Percentiles rank a stretch among this genome's conserved stretches.
Conservation (phyloP, 2,329 filamentous ascomycete genomes). For the Dissoconium aciculare region DNA sequence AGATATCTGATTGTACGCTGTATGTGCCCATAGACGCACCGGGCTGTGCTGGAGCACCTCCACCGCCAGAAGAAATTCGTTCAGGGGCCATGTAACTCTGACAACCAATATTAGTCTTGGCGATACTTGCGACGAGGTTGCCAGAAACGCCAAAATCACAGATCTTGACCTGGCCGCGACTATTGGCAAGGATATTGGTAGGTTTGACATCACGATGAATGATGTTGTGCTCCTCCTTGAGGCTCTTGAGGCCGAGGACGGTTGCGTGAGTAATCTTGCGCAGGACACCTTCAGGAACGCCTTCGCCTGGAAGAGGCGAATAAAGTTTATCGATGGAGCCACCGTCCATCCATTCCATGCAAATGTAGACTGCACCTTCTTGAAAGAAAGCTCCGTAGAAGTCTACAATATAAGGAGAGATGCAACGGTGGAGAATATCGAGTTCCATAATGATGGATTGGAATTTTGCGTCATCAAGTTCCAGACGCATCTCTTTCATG, state of each 20-base stretch:
- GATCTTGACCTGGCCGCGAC: constrained; percentile 83
- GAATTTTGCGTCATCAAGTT: constrained; percentile 93
- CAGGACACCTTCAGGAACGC: constrained; percentile 75
- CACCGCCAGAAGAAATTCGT: constrained; percentile 74
- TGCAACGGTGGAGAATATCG: constrained; percentile 85
- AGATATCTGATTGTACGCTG: constrained; percentile 94
- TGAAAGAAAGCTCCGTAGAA: constrained; percentile 99
- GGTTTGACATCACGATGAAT: constrained; percentile 98
- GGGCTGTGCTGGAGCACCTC: constrained; percentile 52
- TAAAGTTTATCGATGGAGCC: constrained; percentile 97
- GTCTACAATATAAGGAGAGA: constrained; percentile 93
- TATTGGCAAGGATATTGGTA: constrained; percentile 94
- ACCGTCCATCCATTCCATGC: constrained; percentile 98
- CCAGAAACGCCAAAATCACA: constrained; percentile 97
- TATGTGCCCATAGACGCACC: constrained; percentile 68
- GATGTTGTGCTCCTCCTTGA: constrained; percentile 98
- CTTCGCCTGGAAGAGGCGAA: constrained; percentile 52
- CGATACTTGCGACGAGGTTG: constrained; percentile 91
- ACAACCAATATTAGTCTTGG: constrained; percentile 96
- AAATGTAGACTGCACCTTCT: constrained; percentile 96
- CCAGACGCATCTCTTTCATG: constrained; percentile 96
- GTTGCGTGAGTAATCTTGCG: constrained; percentile 84
- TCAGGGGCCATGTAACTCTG: constrained; percentile 99
- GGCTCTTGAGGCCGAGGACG: constrained; percentile 73
- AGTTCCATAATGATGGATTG: constrained; percentile 95